Evolutionary conservation across 345 rosid species (phyloP), one percentile per base, ranked within the genome.

Genomic region (Populus pruinosa): DNA sequence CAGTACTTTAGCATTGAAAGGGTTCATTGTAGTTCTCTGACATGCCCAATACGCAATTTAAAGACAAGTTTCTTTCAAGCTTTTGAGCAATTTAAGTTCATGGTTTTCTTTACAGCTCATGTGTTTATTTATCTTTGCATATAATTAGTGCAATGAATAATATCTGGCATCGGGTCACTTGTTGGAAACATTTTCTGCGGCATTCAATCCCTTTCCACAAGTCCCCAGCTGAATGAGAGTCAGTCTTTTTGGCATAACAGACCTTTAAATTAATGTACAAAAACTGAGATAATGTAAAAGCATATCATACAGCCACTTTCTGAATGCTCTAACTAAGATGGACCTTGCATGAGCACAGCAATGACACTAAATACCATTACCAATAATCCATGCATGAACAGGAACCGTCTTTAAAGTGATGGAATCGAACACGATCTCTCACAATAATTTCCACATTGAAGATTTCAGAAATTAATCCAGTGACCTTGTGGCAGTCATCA

Each of bases 131-230:
- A 33, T 33, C 36, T 33, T 4, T 33, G 36, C 36, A 33, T 33
- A 33, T 4, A 33, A 33, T 12, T 25, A 13, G 0, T 18, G 10
- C 35, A n/a, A 69, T 11, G 35, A 63, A 61, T 47, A 35, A 33
- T 82, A 90, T 97, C 97, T 77, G 97, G 95, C 96, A 93, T 90
- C 35, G 93, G 91, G 36, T 94, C 92, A 80, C 93, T 87, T 0
- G 89, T 87, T 17, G 97, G 98, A 75, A 94, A 93, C 90, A 91
- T 75, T 55, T 73, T 75, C 69, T 73, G 85, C 81, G 93, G 83
- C 94, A 92, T 95, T 4, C 88, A 93, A 79, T 94, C 98, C 78
- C 94, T 90, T 76, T 93, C 92, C 2, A 83, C 80, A 41, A 91
- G 89, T 89, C 94, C 85, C 93, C 90, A 64, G 99, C 85, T 4